Conservation (phyloP, 2,329 filamentous ascomycete species). For the Verticillium tricorpus region DNA sequence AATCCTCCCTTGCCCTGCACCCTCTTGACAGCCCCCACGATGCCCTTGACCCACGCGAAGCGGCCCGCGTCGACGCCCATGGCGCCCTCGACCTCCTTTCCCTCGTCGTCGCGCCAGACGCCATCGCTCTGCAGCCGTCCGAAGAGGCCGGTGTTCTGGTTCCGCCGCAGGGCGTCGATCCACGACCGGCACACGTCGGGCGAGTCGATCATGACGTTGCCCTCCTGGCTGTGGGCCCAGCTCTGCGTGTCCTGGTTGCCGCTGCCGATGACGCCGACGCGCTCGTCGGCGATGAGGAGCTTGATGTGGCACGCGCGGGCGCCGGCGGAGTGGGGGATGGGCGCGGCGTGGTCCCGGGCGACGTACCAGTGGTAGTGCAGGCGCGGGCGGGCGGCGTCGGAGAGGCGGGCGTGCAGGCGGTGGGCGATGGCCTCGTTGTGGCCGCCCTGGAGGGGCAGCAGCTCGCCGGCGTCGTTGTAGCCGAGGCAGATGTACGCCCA, state of each 20-base stretch:
- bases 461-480: conserved; percentile 74
- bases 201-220: conserved; percentile 72
- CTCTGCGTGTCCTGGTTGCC: conserved; percentile 79
- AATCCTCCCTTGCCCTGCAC: conserved; percentile 39
- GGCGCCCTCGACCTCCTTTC: conserved; percentile 41
- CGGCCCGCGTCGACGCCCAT: conserved; percentile 48
- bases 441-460: conserved; percentile 70
- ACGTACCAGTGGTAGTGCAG: conserved; percentile 68
- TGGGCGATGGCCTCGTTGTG: conserved; percentile 69
- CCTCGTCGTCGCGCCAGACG: conserved; percentile 54
- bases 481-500: conserved; percentile 71
- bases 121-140: conserved; percentile 53
- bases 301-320: conserved; percentile 71
- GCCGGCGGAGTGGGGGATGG: conserved; percentile 63
- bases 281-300: conserved; percentile 67
- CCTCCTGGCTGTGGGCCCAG: conserved; percentile 75
- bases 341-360: conserved; percentile 65
- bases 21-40: conserved; percentile 53
- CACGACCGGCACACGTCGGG: conserved; percentile 44
- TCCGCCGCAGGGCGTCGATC: conserved; percentile 26
- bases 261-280: conserved; percentile 66
- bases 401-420: conserved; percentile 51
- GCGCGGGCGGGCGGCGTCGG: conserved; percentile 36
- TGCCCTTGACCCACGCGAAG: conserved; percentile 55
- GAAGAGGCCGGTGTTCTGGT: conserved; percentile 61